A percentile compares a stretch with the other conserved stretches of the same genome.
These are phyloP conservation scores for Clavaria fumosa DNA, from an alignment of 768 basidiomycete species.

Conservation along the genomic window DNA sequence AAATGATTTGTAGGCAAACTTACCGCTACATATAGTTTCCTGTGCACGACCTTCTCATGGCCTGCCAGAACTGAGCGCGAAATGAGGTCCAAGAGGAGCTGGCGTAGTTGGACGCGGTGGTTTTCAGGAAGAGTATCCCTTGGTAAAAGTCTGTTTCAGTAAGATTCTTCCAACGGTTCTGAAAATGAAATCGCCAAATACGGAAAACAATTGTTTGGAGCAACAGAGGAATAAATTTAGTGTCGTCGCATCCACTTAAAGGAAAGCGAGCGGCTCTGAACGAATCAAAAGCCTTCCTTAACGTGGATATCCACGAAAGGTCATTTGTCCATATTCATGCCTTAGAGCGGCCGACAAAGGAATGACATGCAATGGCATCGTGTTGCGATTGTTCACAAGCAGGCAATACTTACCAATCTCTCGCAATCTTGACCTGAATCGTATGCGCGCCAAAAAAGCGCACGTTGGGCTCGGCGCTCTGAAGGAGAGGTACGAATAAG, in stretches of 20 bases:
- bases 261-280: too few species aligned
- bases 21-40: constrained; percentile 82
- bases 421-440: constrained; percentile 80
- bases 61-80: constrained; percentile 44
- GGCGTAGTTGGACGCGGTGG: constrained; percentile 39
- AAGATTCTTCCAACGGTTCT: neutral
- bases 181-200: too few species aligned
- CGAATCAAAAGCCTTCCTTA: too few species aligned
- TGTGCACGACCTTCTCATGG: constrained; percentile 54
- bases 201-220: too few species aligned
- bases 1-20: constrained; percentile 15
- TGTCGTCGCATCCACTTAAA: too few species aligned
- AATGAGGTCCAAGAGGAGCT: constrained; percentile 56
- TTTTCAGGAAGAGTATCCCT: constrained; percentile 68
- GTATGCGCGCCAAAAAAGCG: constrained; percentile 95
- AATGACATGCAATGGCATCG: too few species aligned
- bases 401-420: constrained; percentile 58
- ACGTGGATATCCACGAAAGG: too few species aligned
- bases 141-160: neutral
- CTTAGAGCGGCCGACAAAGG: too few species aligned
- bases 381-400: constrained; percentile 1
- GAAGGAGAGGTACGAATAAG: constrained; percentile 60
- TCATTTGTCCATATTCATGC: too few species aligned
- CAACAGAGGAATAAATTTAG: too few species aligned
- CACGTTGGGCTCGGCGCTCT: constrained; percentile 61